Percentiles rank a stretch among this genome's conserved stretches.
These are phyloP conservation scores for Mycena haematopus DNA, from an alignment of 768 basidiomycete species.

Conservation along the genomic window DNA sequence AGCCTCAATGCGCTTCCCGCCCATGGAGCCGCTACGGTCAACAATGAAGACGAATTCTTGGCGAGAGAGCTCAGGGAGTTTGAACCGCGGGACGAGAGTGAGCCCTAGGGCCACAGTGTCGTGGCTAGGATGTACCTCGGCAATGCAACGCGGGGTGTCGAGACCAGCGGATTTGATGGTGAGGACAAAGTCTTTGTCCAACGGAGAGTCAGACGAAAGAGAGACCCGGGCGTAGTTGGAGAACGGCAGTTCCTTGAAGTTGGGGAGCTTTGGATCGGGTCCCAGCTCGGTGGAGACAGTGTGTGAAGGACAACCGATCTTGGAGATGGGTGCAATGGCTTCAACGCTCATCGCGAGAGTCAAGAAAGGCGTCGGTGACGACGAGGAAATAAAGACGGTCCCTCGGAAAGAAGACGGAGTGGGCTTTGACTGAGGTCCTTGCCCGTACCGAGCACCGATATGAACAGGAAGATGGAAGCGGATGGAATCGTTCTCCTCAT, in stretches of 20 bases:
- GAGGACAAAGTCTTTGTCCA: constrained; percentile 49
- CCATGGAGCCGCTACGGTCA: constrained; percentile 54
- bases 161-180: constrained; percentile 45
- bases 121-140: constrained; percentile 35
- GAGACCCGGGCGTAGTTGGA: constrained; percentile 25
- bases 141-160: constrained; percentile 50
- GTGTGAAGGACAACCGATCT: constrained; percentile 28
- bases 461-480: constrained; percentile 19
- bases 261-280: constrained; percentile 26
- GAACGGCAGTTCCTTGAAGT: constrained; percentile 26
- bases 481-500: constrained; percentile 20
- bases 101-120: constrained; percentile 45
- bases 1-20: constrained; percentile 35
- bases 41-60: constrained; percentile 57
- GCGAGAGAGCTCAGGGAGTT: constrained; percentile 38
- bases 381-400: constrained; percentile 8
- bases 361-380: constrained; percentile 12
- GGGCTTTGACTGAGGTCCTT: constrained; percentile 6
- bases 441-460: constrained; percentile 26
- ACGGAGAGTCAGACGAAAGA: constrained; percentile 17
- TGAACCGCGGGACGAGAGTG: constrained; percentile 50
- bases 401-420: background rate
- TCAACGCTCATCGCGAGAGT: constrained; percentile 20
- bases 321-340: constrained; percentile 22
- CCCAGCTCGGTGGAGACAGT: constrained; percentile 28